phyloP scores from a whole-genome alignment of 257 asterid genomes.

The Solanum megistacrolobum region DNA sequence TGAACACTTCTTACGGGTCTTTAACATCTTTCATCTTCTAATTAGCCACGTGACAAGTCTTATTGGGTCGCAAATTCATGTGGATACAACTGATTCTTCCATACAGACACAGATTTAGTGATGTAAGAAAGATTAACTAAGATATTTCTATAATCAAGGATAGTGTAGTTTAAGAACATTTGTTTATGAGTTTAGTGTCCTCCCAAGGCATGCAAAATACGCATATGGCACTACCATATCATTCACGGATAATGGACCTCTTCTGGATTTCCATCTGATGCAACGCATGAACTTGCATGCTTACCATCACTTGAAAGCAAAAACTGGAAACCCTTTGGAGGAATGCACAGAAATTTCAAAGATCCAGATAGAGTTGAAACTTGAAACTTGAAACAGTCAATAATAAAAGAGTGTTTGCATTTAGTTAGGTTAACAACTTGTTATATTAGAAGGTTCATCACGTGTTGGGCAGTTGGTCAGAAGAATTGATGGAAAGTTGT shows the following conservation, averaged over 20 bases:
- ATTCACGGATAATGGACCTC: background rate
- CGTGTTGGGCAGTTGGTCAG: background rate
- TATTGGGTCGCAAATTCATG: background rate
- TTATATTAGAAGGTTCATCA: background rate
- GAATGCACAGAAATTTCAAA: background rate
- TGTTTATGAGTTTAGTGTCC: background rate
- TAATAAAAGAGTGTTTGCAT: background rate
- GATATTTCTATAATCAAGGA: background rate
- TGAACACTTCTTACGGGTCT: background rate
- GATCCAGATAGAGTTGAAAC: background rate
- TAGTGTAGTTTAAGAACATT: background rate
- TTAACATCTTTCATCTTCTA: background rate
- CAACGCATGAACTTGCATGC: background rate
- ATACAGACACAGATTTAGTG: background rate
- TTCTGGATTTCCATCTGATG: background rate
- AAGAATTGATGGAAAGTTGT: background rate
- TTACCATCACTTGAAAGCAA: background rate
- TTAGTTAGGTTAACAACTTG: background rate
- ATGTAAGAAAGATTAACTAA: background rate
- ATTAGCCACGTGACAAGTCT: background rate
- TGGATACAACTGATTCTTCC: background rate
- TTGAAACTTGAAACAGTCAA: background rate
- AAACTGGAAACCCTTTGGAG: background rate
- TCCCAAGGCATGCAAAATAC: background rate
- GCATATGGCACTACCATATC: background rate